Evolutionary conservation across 192 early-diverging fungal genomes (phyloP), one percentile per base, ranked within the genome.

Genomic region (Gryganskiella cystojenkinii): DNA sequence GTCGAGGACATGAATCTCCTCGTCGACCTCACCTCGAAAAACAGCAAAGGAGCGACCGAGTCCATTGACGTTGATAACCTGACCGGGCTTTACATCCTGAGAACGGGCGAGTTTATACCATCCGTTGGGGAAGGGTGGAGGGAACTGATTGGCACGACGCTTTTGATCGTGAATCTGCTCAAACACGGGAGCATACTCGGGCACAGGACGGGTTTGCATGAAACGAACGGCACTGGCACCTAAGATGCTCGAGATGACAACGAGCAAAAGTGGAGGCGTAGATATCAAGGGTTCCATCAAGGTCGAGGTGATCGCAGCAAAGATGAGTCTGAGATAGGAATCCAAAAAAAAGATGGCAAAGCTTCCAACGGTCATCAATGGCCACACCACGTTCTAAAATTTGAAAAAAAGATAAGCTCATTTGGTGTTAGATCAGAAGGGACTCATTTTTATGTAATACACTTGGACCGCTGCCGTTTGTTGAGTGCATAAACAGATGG

Each of bases 101-200:
- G 73, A 67, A 15, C 59, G 57, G 2, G 73, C 73, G 15, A 76
- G 60, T 35, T 76, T 76, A 46, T 57, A 76, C 73, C 73, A 76
- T 24, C 73, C 73, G 24, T 76, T 76, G 10, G 73, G 73, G 60
- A 35, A 76, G 13, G 73, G 73, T 20, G 73, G 73, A 4, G 73
- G 73, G 65, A 76, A 76, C 8, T 63, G 49, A 3, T 19, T 28
- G 3, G 73, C 73, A 9, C 73, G 64, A 25, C 73, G 73, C 22
- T 76, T 76, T 27, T 76, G 73, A 35, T 76, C 73, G 25, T 76
- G 73, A 40, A 76, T 67, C 54, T 76, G 73, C 13, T 76, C 73
- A 68, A 63, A 57, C 0, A 68, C 60, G 17, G 73, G 65, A 4
- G 64, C 65, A 35, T 76, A 54, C n/a, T 61, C 59, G 34, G 64